Conservation (phyloP, 2,329 filamentous ascomycete species). For the Talaromyces sp. region DNA sequence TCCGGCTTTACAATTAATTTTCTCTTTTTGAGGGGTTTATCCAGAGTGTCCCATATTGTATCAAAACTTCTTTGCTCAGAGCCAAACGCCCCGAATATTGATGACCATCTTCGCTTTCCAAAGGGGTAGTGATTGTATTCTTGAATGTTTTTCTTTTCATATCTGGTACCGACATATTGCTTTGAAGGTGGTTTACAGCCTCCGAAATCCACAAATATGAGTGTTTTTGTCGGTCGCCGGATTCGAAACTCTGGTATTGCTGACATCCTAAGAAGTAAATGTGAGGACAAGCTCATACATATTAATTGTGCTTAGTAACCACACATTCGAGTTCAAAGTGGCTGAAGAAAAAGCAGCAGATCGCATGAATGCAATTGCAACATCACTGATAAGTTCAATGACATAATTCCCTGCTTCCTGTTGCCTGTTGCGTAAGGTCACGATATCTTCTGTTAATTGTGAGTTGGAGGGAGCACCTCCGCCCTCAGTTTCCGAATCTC, state of each 20-base stretch:
- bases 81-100: background rate
- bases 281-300: background rate
- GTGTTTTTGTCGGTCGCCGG: background rate
- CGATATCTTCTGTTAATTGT: background rate
- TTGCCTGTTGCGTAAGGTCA: background rate
- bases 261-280: background rate
- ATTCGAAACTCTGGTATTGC: background rate
- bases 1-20: constrained; percentile 51
- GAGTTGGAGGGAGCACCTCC: constrained; percentile 6
- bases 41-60: constrained; percentile 8
- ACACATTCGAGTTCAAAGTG: background rate
- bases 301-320: background rate
- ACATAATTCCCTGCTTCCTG: background rate
- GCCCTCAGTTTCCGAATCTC: background rate
- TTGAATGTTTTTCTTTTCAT: background rate
- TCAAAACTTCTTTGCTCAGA: constrained; percentile 3
- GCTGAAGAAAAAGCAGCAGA: background rate
- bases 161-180: background rate
- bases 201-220: background rate
- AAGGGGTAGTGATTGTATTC: background rate
- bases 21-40: constrained; percentile 33
- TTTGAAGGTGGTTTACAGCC: background rate
- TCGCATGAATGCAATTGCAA: background rate
- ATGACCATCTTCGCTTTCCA: background rate
- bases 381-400: background rate